Conservation (phyloP, 2,329 filamentous ascomycete genomes). For the Nemania diffusa region DNA sequence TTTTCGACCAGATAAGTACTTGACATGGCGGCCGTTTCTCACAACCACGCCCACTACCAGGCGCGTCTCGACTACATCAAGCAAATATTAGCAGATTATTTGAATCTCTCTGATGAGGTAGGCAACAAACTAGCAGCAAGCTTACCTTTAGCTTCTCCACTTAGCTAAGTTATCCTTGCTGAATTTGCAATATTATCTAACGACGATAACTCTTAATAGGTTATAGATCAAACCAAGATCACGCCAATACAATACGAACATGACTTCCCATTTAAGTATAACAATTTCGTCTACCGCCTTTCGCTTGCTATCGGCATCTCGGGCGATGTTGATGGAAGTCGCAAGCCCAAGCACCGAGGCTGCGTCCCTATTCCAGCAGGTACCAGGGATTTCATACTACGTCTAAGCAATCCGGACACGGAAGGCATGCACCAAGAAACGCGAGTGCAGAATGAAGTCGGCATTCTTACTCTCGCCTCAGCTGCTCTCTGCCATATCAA, state of each 20-base stretch:
- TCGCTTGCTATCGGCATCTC: conserved; percentile 1
- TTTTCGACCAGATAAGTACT: background rate
- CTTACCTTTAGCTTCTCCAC: background rate
- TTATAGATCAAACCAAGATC: conserved; percentile 19
- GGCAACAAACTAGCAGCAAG: conserved; percentile 2
- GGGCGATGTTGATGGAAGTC: background rate
- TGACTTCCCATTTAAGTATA: conserved; percentile 16
- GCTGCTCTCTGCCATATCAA: conserved; percentile 3
- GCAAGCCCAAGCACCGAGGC: conserved; percentile 4
- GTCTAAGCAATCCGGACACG: conserved; percentile 13
- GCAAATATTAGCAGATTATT: conserved; percentile 23
- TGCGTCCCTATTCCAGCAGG: conserved; percentile 16
- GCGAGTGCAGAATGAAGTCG: conserved; percentile 21
- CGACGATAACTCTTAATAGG: background rate
- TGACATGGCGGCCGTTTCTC: conserved; percentile 6
- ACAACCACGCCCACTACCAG: conserved; percentile 18
- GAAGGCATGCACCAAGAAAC: conserved; percentile 17
- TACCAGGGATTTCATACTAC: conserved; percentile 18
- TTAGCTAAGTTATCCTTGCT: background rate
- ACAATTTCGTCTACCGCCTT: conserved; percentile 22
- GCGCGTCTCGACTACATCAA: conserved; percentile 17
- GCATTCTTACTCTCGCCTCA: conserved; percentile 9
- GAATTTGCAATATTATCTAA: background rate
- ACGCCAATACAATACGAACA: conserved; percentile 17
- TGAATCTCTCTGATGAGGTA: conserved; percentile 19